Conservation (phyloP, 768 basidiomycete species). For the Boletus rex-veris region DNA sequence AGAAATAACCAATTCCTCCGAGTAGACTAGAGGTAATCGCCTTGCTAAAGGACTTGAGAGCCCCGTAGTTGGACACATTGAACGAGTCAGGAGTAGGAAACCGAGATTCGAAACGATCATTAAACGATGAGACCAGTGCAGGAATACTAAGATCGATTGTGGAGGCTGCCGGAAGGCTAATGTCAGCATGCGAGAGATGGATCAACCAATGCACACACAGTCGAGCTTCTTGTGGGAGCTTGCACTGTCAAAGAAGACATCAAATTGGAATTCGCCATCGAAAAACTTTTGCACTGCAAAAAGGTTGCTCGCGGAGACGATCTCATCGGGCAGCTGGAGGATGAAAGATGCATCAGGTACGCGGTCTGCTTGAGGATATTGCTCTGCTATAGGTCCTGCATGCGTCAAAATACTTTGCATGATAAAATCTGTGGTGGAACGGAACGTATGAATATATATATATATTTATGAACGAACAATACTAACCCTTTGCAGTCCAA, state of each 20-base stretch:
- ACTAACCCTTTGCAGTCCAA: constrained; percentile 83
- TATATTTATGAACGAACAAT: neutral
- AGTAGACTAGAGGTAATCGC: constrained; percentile 87
- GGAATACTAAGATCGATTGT: constrained; percentile 68
- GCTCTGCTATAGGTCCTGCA: constrained; percentile 51
- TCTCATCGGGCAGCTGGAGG: constrained; percentile 73
- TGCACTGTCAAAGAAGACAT: constrained; percentile 80
- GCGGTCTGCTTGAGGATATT: constrained; percentile 45
- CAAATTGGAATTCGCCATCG: constrained; percentile 84
- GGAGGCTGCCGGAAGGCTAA: constrained; percentile 40
- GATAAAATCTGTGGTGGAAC: constrained; percentile 50
- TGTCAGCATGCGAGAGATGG: constrained; percentile 1
- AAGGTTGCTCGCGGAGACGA: constrained; percentile 69
- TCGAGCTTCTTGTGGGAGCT: constrained; percentile 62
- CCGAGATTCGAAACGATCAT: constrained; percentile 58
- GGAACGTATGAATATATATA: neutral
- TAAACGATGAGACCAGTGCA: constrained; percentile 58
- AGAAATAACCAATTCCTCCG: constrained; percentile 94
- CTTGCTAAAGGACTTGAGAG: constrained; percentile 73
- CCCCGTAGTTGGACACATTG: constrained; percentile 41
- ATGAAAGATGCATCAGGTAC: constrained; percentile 80
- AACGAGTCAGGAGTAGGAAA: constrained; percentile 69
- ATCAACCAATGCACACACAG: constrained; percentile 42
- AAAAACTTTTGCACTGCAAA: constrained; percentile 86
- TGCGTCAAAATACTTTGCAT: constrained; percentile 55